Base-by-base conservation (phyloP, 148 eudicot species). In the Cornus florida region DNA sequence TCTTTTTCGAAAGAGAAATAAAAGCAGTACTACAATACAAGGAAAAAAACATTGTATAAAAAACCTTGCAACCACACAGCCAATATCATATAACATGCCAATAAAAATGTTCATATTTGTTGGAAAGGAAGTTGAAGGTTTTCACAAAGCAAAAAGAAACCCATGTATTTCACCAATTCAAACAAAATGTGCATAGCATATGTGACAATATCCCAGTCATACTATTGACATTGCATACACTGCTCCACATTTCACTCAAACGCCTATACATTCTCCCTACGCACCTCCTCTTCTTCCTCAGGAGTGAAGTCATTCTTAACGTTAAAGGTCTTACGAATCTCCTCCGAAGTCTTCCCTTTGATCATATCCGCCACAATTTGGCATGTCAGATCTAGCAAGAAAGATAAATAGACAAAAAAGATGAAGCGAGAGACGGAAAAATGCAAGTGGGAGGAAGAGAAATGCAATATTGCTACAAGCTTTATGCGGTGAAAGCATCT, bases 261-360 rank as follows among this genome's bases (percentile, higher is more conserved):
- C 4, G 86, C 89, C 89, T 86, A 86, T 6, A 86, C 86, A 84
- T 86, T 86, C 77, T 86, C 89, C 85, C 85, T 79, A 53, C 86
- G 81, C 24, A 86, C 83, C 69, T 84, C 87, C 39, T 86, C 89
- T 65, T 86, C 89, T 70, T 86, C 46, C 46, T 41, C 46, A 6
- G 7, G 46, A 8, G 46, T 41, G 46, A 41, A 41, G 46, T 41
- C 46, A 41, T 41, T 41, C 46, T 41, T 41, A 7, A 41, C 5
- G 46, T 41, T 41, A 8, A 41, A 41, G 6, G 46, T 41, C 46
- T 41, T 41, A 7, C 46, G 46, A 8, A 41, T 41, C 46, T 41
- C 46, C 46, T 41, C 89, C 0, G 89, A 86, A 0, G 89, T 86
- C 83, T 83, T 86, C 69, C 86, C 89, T 75, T 81, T 86, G 69